Base-by-base conservation (phyloP, 768 basidiomycete species). In the Rhodotorula kratochvilovae region DNA sequence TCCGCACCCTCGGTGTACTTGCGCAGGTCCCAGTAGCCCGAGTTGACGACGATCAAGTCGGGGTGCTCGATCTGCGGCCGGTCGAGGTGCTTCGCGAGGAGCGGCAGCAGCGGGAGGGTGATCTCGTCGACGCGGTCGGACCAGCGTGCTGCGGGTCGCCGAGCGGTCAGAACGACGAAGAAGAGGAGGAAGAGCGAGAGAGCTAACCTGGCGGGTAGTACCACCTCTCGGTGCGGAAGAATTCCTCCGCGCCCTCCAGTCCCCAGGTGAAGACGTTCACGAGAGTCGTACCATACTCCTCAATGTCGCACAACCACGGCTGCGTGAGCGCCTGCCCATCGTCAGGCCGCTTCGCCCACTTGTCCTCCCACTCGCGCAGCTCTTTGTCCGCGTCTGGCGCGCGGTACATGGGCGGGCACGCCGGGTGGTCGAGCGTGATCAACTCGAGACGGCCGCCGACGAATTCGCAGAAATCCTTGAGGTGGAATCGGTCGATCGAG, bases 401-500 rank as follows among this genome's bases (percentile, higher is more conserved):
- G 54, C 36, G 43, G 56, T 57, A 71, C 51, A 68, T 62, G 21
- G 63, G 25, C 19, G 73, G 73, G 21, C 50, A 60, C 45, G 73
- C 73, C 4, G 58, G 56, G 53, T 75, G 73, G 6, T 66, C 55
- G 12, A 67, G 56, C n/a, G 56, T 51, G 61, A 75, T 51, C 48
- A 66, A 19, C 13, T 59, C 48, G 23, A 71, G 60, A 5, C 31
- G 16, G 13, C 73, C 73, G 25, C 67, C 61, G 55, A 75, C 63
- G 23, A 75, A 61, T 36, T 56, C 50, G 61, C 73, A 75, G 31
- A 75, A 75, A 61, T 75, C 73, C n/a, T 71, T 71, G 27, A 75
- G 61, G 66, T 75, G 73, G 67, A 68, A 75, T 15, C 73, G 67
- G 64, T 75, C 73, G 70, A 75, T 75, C 50, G 67, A 69, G 57